phyloP scores from a whole-genome alignment of 371 early-diverging fungal species.

The Dinochytrium kinnereticum region DNA sequence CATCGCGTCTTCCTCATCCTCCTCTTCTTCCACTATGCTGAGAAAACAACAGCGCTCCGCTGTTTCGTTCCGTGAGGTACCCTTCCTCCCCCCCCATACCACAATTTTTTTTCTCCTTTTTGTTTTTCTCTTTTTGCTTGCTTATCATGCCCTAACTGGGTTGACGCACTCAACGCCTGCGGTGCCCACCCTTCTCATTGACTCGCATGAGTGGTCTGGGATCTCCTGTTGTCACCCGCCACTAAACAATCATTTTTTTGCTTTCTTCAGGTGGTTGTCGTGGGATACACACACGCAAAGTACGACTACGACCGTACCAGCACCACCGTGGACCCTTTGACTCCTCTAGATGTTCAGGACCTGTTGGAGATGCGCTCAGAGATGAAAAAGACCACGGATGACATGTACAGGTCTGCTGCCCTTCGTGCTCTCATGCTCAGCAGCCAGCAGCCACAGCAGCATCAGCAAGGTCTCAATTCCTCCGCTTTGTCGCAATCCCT shows the following conservation, averaged over 20 bases:
- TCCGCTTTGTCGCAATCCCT: conserved; percentile 11
- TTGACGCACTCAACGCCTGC: no score
- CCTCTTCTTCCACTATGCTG: background rate
- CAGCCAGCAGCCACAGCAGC: background rate
- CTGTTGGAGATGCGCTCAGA: conserved; percentile 6
- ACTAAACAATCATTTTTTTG: background rate
- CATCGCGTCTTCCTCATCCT: background rate
- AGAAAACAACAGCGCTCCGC: background rate
- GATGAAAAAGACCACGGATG: conserved; percentile 3
- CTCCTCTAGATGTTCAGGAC: conserved; percentile 10
- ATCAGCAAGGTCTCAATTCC: background rate
- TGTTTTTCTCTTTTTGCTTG: background rate
- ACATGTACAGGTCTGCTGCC: background rate
- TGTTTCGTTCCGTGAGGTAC: background rate
- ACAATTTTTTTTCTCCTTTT: background rate
- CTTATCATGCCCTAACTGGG: background rate
- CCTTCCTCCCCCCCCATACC: background rate
- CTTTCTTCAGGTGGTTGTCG: conserved; percentile 1
- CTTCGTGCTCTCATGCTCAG: background rate
- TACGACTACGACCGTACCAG: conserved; percentile 7
- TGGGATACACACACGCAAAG: conserved; percentile 14
- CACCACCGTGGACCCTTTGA: background rate
- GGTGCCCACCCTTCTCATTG: no score
- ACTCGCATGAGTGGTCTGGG: no score
- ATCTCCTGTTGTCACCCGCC: no score